A percentile compares a stretch with the other conserved stretches of the same genome.
Evolutionary conservation across 2,329 filamentous ascomycete genomes (phyloP).

Genomic region (Alternaria sp.): DNA sequence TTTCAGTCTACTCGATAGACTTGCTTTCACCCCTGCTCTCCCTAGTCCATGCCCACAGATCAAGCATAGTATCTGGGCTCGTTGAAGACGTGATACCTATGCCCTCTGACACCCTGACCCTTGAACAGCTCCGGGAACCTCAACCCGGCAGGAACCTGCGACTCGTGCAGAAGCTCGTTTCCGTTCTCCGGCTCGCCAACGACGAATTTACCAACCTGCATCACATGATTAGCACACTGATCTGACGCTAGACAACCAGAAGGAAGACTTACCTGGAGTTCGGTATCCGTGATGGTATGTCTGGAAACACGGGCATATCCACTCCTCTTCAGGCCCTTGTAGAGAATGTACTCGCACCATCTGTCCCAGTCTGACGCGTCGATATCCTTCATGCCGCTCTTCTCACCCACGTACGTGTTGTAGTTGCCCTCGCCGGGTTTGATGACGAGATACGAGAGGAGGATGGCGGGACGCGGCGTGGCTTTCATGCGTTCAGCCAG

Average conservation of each 20-base stretch:
- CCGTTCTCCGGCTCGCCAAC: conserved; percentile 73
- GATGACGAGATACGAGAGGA: conserved; percentile 92
- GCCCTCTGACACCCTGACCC: conserved; percentile 84
- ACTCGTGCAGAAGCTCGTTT: conserved; percentile 72
- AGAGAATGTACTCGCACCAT: conserved; percentile 99
- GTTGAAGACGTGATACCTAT: conserved; percentile 93
- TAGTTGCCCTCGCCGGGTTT: conserved; percentile 93
- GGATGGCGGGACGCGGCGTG: conserved; percentile 77
- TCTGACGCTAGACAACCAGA: background rate
- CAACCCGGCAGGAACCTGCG: conserved; percentile 75
- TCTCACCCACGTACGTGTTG: conserved; percentile 88
- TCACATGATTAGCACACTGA: background rate
- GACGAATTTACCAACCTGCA: conserved; percentile 84
- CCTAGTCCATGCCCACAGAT: background rate
- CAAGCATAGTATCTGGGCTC: conserved; percentile 58
- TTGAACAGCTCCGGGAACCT: conserved; percentile 86
- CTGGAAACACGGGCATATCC: conserved; percentile 91
- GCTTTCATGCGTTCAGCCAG: conserved; percentile 86
- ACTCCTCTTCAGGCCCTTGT: conserved; percentile 82
- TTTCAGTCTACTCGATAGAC: background rate
- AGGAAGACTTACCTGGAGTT: conserved; percentile 73
- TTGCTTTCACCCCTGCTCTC: background rate
- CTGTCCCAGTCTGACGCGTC: conserved; percentile 92
- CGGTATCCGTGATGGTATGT: conserved; percentile 93
- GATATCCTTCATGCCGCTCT: conserved; percentile 93